A percentile compares a stretch with the other conserved stretches of the same genome.
Conservation (phyloP, 306 rosid genomes). For the Malus orientalis region DNA sequence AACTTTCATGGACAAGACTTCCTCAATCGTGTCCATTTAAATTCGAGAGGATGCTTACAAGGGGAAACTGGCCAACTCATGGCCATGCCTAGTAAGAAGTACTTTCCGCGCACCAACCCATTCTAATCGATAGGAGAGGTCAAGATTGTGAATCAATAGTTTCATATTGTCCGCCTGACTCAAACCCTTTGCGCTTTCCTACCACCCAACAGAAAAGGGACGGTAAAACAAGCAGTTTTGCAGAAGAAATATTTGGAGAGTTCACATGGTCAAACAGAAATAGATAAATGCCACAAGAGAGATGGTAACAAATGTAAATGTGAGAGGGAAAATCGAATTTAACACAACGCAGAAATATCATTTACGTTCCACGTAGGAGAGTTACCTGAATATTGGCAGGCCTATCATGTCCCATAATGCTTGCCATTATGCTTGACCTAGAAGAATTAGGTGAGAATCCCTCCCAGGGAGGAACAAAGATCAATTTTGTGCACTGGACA, state of each 20-base stretch:
- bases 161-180: conserved; percentile 60
- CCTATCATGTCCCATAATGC: conserved; percentile 48
- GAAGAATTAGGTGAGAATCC: conserved; percentile 97
- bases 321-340: neutral
- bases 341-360: neutral
- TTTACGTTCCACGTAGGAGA: neutral
- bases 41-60: conserved; percentile 14
- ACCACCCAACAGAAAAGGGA: conserved; percentile 15
- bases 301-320: neutral
- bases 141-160: conserved; percentile 72
- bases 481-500: conserved; percentile 87
- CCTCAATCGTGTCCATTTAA: neutral
- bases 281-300: neutral
- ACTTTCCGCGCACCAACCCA: conserved; percentile 69
- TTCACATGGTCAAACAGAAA: neutral
- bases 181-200: conserved; percentile 51
- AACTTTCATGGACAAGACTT: conserved; percentile 1
- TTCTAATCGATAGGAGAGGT: conserved; percentile 73
- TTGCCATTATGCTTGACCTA: conserved; percentile 87
- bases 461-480: conserved; percentile 97
- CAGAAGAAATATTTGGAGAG: neutral
- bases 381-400: conserved; percentile 48
- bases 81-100: conserved; percentile 58
- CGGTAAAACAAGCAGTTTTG: neutral
- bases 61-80: conserved; percentile 55